Evolutionary conservation across 169 alveolate genomes (phyloP), one percentile per base, ranked within the genome.

Genomic region (Perkinsus chesapeaki): DNA sequence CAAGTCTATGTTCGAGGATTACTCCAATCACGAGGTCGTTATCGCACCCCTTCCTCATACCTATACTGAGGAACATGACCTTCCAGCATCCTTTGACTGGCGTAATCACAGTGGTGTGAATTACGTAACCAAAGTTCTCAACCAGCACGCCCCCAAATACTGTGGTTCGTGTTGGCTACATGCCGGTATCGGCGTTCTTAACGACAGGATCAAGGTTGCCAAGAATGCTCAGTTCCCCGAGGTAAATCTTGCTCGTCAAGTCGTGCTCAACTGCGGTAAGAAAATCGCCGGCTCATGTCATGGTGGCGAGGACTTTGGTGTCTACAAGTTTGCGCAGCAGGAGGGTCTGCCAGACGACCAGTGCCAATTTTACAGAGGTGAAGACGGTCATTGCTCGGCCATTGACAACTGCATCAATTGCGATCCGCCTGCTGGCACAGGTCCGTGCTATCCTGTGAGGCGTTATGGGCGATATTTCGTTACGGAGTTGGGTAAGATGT

Each of bases 121-220:
- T 16, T 60, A 60, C 82, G 31, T 94, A 72, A 94, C 95, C 47
- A 48, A 73, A 47, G 91, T 93, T 43, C 92, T 94, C 91, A 97
- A 96, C 90, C 96, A 97, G 94, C 97, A 96, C 94, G 95, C 96
- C 60, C 98, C 97, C 10, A 91, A 94, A 92, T 96, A 96, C 92
- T 97, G 98, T 93, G 97, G 97, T 47, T 95, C 97, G 82, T 97
- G 98, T 93, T 97, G 98, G 98, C 97, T 98, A 38, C 97, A 95
- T 90, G 98, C 97, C 20, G 94, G 97, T 5, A 95, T 97, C 90
- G 93, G 97, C 27, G 95, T 97, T 16, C 94, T 97, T 43, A 95
- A 97, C 92, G 98, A 97, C 94, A 96, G 98, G 94, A 93, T 96
- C 94, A 96, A 96, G 93, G 96, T 97, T 92, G 93, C 96, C 34